Evolutionary conservation across 106 monocot species (phyloP).

Genomic region (Dioscorea zingiberensis): DNA sequence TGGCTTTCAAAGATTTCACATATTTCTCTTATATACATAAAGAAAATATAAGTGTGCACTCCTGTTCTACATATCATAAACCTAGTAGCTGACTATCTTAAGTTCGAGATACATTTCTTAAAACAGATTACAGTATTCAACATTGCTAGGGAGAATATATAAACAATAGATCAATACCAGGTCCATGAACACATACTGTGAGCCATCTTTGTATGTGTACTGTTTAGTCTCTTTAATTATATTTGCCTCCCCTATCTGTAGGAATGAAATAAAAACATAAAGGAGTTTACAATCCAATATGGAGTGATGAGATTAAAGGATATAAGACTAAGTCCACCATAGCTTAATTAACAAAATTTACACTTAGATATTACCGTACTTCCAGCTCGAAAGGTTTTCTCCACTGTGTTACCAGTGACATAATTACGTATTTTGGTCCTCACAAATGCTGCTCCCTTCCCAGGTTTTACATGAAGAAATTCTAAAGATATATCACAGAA

Average conservation of each 20-base stretch:
- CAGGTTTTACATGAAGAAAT: slow-evolving; percentile 97
- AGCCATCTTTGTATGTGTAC: slow-evolving; percentile 89
- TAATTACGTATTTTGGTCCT: slow-evolving; percentile 93
- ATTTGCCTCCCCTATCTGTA: slow-evolving; percentile 70
- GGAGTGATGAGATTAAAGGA: background rate
- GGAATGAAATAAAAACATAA: slow-evolving; percentile 1
- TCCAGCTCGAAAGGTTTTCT: slow-evolving; percentile 97
- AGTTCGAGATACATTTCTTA: too few relatives aligned
- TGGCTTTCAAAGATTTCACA: too few relatives aligned
- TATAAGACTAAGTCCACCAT: background rate
- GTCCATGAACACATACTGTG: slow-evolving; percentile 90
- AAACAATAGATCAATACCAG: slow-evolving; percentile 39
- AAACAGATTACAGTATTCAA: too few relatives aligned
- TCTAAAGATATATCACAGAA: slow-evolving; percentile 28
- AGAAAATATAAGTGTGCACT: too few relatives aligned
- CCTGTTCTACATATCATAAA: too few relatives aligned
- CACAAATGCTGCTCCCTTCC: slow-evolving; percentile 94
- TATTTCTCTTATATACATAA: too few relatives aligned
- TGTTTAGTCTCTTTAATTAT: slow-evolving; percentile 85
- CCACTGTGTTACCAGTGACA: slow-evolving; percentile 84
- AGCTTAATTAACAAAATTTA: background rate
- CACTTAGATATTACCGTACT: slow-evolving; percentile 63
- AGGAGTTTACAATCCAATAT: background rate
- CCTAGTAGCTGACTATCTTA: too few relatives aligned
- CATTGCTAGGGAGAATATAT: background rate